These are phyloP conservation scores for Trichoderma arundinaceum DNA, from an alignment of 2,329 filamentous ascomycete genomes.

Conservation along the genomic window DNA sequence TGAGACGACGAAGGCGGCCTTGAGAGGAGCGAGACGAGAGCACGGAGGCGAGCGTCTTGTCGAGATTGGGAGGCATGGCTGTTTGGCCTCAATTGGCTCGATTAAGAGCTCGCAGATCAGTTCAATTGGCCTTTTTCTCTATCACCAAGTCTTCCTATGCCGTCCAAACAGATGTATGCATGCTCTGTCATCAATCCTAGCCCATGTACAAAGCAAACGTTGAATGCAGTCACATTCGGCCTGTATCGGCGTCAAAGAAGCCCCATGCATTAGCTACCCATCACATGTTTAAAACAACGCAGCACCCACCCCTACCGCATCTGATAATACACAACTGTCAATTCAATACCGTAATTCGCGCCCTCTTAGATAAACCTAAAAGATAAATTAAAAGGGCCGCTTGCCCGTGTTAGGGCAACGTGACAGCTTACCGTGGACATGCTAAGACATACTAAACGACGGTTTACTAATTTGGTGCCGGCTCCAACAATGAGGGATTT, in stretches of 20 bases:
- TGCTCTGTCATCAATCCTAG: neutral
- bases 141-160: neutral
- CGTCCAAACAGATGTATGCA: neutral
- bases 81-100: neutral
- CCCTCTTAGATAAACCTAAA: neutral
- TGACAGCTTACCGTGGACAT: neutral
- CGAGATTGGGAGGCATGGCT: conserved; percentile 35
- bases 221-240: conserved; percentile 16
- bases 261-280: neutral
- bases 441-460: neutral
- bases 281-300: conserved; percentile 8
- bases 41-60: conserved; percentile 39
- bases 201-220: neutral
- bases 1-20: conserved; percentile 53
- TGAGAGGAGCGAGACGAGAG: conserved; percentile 42
- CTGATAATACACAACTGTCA: neutral
- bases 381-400: conserved; percentile 3
- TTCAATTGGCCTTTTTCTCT: neutral
- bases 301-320: neutral
- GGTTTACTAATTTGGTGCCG: neutral
- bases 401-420: conserved; percentile 17
- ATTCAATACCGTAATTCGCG: conserved; percentile 7
- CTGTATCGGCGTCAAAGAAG: conserved; percentile 14
- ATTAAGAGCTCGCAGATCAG: neutral
- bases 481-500: conserved; percentile 9